A percentile compares a stretch with the other conserved stretches of the same genome.
These are phyloP conservation scores for Phalaenopsis hybrid DNA, from an alignment of 116 monocot genomes.

Conservation along the genomic window DNA sequence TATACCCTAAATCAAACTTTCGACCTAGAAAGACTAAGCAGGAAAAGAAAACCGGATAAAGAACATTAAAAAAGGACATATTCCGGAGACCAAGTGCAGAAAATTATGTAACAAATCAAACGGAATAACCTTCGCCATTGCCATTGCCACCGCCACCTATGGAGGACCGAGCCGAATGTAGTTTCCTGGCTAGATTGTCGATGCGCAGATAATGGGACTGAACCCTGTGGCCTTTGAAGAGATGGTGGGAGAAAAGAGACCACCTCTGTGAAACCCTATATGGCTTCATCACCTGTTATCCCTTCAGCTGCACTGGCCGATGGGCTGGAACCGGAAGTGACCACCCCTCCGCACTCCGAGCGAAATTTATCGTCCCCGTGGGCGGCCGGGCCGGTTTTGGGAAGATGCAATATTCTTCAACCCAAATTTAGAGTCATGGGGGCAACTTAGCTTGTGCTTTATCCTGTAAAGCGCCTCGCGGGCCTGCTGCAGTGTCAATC, in stretches of 20 bases:
- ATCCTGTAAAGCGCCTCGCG: too few relatives aligned
- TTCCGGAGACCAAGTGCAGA: not conserved
- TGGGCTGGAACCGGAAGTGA: not conserved
- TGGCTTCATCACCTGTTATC: constrained; percentile 31
- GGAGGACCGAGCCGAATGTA: constrained; percentile 38
- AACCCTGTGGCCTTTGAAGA: constrained; percentile 6
- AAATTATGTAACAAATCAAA: not conserved
- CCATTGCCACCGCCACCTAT: constrained; percentile 24
- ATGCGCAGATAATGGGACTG: constrained; percentile 7
- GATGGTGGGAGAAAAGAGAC: constrained; percentile 23
- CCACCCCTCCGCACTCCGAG: too few relatives aligned
- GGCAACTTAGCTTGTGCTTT: too few relatives aligned
- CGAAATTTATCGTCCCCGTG: too few relatives aligned
- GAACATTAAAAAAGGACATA: too few relatives aligned
- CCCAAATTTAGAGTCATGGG: too few relatives aligned
- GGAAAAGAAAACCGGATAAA: not conserved
- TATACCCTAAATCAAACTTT: not conserved
- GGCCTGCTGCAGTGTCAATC: too few relatives aligned
- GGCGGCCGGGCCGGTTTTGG: too few relatives aligned
- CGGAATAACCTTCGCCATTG: constrained; percentile 19
- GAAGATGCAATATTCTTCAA: too few relatives aligned
- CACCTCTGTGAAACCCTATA: constrained; percentile 33
- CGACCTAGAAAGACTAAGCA: not conserved
- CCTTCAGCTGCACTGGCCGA: too few relatives aligned
- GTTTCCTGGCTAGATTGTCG: constrained; percentile 17